Conservation (phyloP, 345 rosid genomes). For the Salix purpurea region DNA sequence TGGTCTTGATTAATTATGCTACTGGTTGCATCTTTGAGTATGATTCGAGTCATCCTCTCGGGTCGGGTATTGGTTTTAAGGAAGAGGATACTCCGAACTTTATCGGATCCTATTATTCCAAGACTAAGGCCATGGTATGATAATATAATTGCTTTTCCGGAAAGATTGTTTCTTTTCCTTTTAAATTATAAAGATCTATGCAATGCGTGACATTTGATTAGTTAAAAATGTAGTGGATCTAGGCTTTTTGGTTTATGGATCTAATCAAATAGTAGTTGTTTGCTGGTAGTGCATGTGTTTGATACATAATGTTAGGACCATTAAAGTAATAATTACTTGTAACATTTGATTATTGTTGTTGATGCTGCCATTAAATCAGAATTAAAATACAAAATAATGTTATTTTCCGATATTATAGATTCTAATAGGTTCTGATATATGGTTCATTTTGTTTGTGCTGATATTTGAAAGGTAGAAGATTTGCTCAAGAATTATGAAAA, state of each 20-base stretch:
- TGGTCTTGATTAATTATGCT: constrained; percentile 69
- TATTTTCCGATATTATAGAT: background rate
- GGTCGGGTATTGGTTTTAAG: constrained; percentile 81
- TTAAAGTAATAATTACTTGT: background rate
- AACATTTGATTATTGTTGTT: background rate
- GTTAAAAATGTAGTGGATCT: background rate
- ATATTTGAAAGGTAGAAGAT: constrained; percentile 57
- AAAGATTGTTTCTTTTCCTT: no score
- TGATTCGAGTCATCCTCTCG: constrained; percentile 59
- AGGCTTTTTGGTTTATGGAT: background rate
- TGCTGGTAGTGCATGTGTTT: background rate
- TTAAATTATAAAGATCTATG: background rate
- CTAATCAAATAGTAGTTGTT: background rate
- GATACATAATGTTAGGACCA: background rate
- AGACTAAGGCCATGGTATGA: constrained; percentile 89
- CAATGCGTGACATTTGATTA: background rate
- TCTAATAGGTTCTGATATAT: background rate
- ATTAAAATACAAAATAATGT: background rate
- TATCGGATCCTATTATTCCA: constrained; percentile 80
- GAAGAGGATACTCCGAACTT: constrained; percentile 90
- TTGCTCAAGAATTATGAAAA: constrained; percentile 77
- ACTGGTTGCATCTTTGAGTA: constrained; percentile 93
- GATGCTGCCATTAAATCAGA: background rate
- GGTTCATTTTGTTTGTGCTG: constrained; percentile 3
- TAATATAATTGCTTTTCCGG: background rate